Evolutionary conservation across 2,329 filamentous ascomycete species (phyloP), one percentile per base, ranked within the genome.

Genomic region (Exophiala alcalophila): DNA sequence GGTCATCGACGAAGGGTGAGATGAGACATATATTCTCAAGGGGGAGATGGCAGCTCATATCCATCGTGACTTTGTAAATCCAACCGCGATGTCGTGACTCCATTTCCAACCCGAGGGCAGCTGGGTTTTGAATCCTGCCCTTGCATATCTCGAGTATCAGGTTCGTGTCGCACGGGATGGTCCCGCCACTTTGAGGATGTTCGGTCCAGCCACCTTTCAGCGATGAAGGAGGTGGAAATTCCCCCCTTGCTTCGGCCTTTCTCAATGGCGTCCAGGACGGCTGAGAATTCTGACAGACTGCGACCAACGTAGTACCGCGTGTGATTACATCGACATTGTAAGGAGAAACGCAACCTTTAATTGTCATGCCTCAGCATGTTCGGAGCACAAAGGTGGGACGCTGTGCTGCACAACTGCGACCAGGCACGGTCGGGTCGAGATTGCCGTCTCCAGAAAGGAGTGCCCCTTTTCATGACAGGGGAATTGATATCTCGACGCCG

Each of bases 341-440:
- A 34, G 27, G 24, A 15, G 7, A 28, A 10, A 30, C 33, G 35
- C 40, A 36, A 25, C 20, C 29, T 40, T 11, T 40, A 45, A 51
- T 51, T 51, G 48, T 47, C 48, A 51, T 51, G 44, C 44, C 48
- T 45, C 42, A 26, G n/a, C 44, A 44, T 42, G 25, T 19, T 30
- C 21, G 35, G 32, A 39, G 23, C 20, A 41, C 41, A 40, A 18
- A 33, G n/a, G 20, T 26, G 14, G 24, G 25, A 28, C 26, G 21
- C 38, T 27, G 43, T 43, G 43, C 38, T 26, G 30, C 46, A 37
- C 27, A 29, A 18, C 19, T 32, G 38, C 21, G 20, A 27, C 44
- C 34, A 20, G 31, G 29, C 21, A 20, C 38, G 36, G 47, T 20
- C 47, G 28, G 32, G 16, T 35, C 26, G 38, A 50, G 27, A 47